Evolutionary conservation across 78 protist species (phyloP).

Genomic region (Dictyostelium capitatum): DNA sequence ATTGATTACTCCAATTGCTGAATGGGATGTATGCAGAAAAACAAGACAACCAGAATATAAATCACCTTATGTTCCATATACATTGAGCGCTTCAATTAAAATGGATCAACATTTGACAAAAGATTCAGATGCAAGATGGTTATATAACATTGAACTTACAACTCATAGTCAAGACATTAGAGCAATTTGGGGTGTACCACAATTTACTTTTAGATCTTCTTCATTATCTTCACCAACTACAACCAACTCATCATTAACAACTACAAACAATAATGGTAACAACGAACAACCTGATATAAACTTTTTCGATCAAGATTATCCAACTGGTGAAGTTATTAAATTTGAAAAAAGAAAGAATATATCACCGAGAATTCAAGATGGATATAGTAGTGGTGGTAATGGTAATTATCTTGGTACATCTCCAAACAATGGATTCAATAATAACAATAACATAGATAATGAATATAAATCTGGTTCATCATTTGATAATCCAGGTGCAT

Average conservation of each 20-base stretch:
- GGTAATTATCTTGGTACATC: neutral
- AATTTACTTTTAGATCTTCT: slow-evolving; percentile 63
- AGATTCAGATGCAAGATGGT: slow-evolving; percentile 71
- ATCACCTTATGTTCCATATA: slow-evolving; percentile 36
- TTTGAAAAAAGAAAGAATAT: slow-evolving; percentile 67
- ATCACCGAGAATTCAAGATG: slow-evolving; percentile 59
- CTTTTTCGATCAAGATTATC: slow-evolving; percentile 74
- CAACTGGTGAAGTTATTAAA: slow-evolving; percentile 70
- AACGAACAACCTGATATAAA: neutral
- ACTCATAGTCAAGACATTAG: slow-evolving; percentile 79
- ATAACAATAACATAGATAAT: neutral
- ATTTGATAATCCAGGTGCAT: neutral
- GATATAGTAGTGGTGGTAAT: neutral
- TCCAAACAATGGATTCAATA: neutral
- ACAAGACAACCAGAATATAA: slow-evolving; percentile 39
- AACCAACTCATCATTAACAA: neutral
- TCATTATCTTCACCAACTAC: slow-evolving; percentile 13
- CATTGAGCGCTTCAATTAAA: neutral
- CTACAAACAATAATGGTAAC: neutral
- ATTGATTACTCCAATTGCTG: slow-evolving; percentile 16
- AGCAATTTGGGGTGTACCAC: slow-evolving; percentile 74
- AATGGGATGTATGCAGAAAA: slow-evolving; percentile 77
- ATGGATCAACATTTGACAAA: neutral
- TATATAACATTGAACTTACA: slow-evolving; percentile 65
- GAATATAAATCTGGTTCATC: slow-evolving; percentile 14